Evolutionary conservation across 805 yeast species (phyloP), one percentile per base, ranked within the genome.

Genomic region (Millerozyma acaciae): DNA sequence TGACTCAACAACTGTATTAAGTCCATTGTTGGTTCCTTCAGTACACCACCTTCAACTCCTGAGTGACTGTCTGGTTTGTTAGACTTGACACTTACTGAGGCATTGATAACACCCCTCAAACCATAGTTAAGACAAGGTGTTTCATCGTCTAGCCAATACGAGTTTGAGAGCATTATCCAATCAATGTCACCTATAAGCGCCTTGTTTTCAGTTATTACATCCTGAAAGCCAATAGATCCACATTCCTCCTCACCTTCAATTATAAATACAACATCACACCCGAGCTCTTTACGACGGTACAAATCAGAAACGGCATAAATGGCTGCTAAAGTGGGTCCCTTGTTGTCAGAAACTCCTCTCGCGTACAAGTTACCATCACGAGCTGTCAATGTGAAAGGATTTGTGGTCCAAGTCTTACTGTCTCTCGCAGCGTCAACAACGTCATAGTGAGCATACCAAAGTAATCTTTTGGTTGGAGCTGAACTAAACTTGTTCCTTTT

Each of bases 391-490:
- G 62, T 59, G 53, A 83, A 93, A 0, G 97, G 97, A 41, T 82
- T 80, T 0, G 93, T 75, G 6, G 65, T 54, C 97, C 97, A 90
- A 19, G 67, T 67, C 5, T 66, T 68, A n/a, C 43, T 50, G 15
- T 65, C 60, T 32, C 70, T 70, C 21, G 75, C 74, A 0, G 94
- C 94, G 38, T 83, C 84, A 25, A 90, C 87, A 17, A 90, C 96
- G 59, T 90, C 98, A 53, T 93, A 90, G 65, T 90, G 98, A 1
- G 96, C 97, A 57, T 90, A 90, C 83, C 95, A 90, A 30, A 90
- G 55, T 4, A 87, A 68, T 35, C 84, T 65, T 28, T 34, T 43
- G 8, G 37, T 30, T 13, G 30, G 36, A 2, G 26, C 31, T 5
- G 18, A 19, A 5, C 18, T 29, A 4, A 26, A 30, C 8, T 29